phyloP scores from a whole-genome alignment of 1,139 yeast species.

The Candida sanyaensis region DNA sequence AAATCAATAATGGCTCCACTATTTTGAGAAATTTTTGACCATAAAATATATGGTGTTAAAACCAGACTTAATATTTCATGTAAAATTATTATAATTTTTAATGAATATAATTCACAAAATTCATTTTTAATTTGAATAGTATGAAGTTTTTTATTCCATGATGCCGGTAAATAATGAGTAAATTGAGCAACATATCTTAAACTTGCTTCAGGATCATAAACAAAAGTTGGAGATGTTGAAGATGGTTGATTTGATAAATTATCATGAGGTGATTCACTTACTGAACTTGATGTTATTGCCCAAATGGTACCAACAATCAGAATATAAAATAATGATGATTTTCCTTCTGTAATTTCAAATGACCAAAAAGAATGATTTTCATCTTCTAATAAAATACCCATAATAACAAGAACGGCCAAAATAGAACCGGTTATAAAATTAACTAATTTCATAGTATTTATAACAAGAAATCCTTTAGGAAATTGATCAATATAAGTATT shows the following conservation, averaged over 20 bases:
- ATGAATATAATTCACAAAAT: constrained; percentile 75
- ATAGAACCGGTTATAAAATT: constrained; percentile 87
- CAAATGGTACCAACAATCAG: constrained; percentile 82
- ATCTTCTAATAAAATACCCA: constrained; percentile 82
- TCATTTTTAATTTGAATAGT: constrained; percentile 81
- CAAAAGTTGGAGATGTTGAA: constrained; percentile 42
- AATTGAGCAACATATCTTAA: constrained; percentile 75
- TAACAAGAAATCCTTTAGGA: constrained; percentile 70
- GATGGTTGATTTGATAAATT: constrained; percentile 30
- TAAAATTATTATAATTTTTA: constrained; percentile 69
- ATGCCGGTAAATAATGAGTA: constrained; percentile 86
- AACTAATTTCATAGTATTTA: constrained; percentile 58
- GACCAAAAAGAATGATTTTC: constrained; percentile 78
- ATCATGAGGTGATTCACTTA: constrained; percentile 26
- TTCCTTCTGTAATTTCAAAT: constrained; percentile 81
- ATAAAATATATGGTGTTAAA: constrained; percentile 82
- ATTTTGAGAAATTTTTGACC: constrained; percentile 75
- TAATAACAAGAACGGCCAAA: constrained; percentile 80
- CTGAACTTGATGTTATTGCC: constrained; percentile 54
- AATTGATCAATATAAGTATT: constrained; percentile 84
- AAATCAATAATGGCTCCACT: constrained; percentile 83
- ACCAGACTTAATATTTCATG: constrained; percentile 81
- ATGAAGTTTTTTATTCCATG: constrained; percentile 85
- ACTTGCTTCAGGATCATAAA: constrained; percentile 90
- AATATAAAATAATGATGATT: constrained; percentile 82